Base-by-base conservation (phyloP, 306 rosid genomes). In the Adenanthera pavonina region DNA sequence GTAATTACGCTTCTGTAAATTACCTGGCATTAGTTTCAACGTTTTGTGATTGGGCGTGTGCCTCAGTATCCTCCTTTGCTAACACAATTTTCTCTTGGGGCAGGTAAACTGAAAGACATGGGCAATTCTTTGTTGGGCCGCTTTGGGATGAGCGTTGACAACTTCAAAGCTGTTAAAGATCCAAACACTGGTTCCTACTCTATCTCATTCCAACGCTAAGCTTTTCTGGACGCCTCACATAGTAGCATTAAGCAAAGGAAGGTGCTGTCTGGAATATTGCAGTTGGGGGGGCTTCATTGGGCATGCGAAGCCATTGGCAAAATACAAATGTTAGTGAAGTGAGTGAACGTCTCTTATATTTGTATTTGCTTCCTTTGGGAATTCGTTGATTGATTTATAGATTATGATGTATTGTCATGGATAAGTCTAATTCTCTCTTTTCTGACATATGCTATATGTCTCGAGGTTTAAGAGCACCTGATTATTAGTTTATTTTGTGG, bases 141-240 rank as follows among this genome's bases (percentile, higher is more conserved):
- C 72, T 95, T 93, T 53, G 99, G 99, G 38, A 93, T 95, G 98
- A 95, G 93, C 36, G 67, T 87, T 0, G 98, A 92, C 87, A 92
- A 91, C 89, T 95, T 95, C 80, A 92, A 95, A 78, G 85, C 98
- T 36, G 95, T 93, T 56, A 82, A 95, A 87, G 97, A 95, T 85
- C 97, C 97, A 35, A 93, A 90, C 85, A 89, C 97, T 14, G 97
- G 99, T 74, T 95, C 97, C 34, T 95, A 95, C 82, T 95, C 99
- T 49, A 20, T 95, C 62, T 86, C 91, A 61, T 93, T 92, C 90
- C 94, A 92, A 73, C 94, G 53, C 30, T 91, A 89, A 70, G 84
- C 79, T 69, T 19, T 36, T 66, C 10, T 35, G 76, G 40, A 34
- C 25, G 34, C 62, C 74, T 70, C 78, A 80, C 15, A 75, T 72